Conservation (phyloP, 2,329 filamentous ascomycete species). For the Talaromyces funiculosus region DNA sequence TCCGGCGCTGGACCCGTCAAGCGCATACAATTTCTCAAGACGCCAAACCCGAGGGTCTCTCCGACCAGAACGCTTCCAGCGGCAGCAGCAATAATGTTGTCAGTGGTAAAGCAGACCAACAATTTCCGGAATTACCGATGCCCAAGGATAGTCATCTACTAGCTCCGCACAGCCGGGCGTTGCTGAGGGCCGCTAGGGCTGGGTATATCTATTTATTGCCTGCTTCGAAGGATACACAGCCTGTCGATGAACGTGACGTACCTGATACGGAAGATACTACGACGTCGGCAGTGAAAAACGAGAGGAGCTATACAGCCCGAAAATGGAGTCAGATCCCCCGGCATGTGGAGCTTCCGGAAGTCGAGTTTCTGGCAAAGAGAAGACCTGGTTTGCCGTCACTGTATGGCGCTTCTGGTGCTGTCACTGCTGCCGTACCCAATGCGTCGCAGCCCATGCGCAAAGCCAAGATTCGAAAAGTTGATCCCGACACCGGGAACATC, state of each 20-base stretch:
- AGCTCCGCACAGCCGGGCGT: slow-evolving; percentile 71
- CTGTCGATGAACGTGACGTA: slow-evolving; percentile 32
- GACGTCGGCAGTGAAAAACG: slow-evolving; percentile 24
- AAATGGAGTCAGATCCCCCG: slow-evolving; percentile 56
- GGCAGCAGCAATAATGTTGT: slow-evolving; percentile 19
- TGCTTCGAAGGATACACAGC: slow-evolving; percentile 26
- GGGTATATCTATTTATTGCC: slow-evolving; percentile 68
- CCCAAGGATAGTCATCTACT: slow-evolving; percentile 77
- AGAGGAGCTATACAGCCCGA: slow-evolving; percentile 50
- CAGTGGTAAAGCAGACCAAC: slow-evolving; percentile 19
- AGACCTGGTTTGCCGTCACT: slow-evolving; percentile 54
- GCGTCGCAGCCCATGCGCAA: slow-evolving; percentile 59
- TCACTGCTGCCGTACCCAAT: slow-evolving; percentile 17
- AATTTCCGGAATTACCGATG: slow-evolving; percentile 72
- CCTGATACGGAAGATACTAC: slow-evolving; percentile 32
- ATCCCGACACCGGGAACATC: slow-evolving; percentile 69
- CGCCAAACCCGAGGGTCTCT: slow-evolving; percentile 55
- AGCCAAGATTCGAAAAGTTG: slow-evolving; percentile 71
- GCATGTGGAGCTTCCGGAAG: slow-evolving; percentile 53
- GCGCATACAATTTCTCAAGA: slow-evolving; percentile 63
- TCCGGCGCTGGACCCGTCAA: slow-evolving; percentile 82
- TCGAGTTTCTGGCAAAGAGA: slow-evolving; percentile 58
- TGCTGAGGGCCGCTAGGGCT: slow-evolving; percentile 74
- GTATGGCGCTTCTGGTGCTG: slow-evolving; percentile 36
- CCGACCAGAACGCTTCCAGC: slow-evolving; percentile 19